These are phyloP conservation scores for Forsythia suspensa DNA, from an alignment of 257 asterid species.

Conservation along the genomic window DNA sequence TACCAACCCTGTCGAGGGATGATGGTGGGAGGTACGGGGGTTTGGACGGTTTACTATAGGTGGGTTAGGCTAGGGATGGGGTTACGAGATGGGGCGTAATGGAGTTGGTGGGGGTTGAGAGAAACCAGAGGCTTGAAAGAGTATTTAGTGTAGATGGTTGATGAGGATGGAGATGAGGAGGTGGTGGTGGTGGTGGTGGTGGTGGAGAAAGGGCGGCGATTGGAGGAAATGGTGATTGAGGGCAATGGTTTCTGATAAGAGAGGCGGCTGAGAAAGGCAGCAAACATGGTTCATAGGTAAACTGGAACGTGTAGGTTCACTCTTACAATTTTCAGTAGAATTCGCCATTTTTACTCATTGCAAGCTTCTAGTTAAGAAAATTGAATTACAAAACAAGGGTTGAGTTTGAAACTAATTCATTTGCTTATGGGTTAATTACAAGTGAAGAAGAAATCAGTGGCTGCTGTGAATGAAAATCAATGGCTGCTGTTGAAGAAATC, in stretches of 20 bases:
- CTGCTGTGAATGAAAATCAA: too few relatives aligned
- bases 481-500: too few relatives aligned
- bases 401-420: too few relatives aligned
- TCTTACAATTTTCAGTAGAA: too few relatives aligned
- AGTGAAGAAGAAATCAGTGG: too few relatives aligned
- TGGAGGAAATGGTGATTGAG: slow-evolving; percentile 10
- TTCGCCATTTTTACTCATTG: too few relatives aligned
- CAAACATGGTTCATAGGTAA: not conserved
- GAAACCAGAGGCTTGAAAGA: slow-evolving; percentile 67
- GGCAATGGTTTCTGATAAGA: slow-evolving; percentile 42
- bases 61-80: slow-evolving; percentile 14
- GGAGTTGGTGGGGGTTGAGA: slow-evolving; percentile 45
- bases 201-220: slow-evolving; percentile 43
- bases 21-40: slow-evolving; percentile 87
- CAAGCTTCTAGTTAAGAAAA: too few relatives aligned
- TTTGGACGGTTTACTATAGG: slow-evolving; percentile 36
- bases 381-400: too few relatives aligned
- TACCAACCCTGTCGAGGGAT: slow-evolving; percentile 52
- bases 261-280: slow-evolving; percentile 30
- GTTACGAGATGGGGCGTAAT: slow-evolving; percentile 26
- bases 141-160: slow-evolving; percentile 64
- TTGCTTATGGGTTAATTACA: too few relatives aligned
- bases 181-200: not conserved
- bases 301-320: too few relatives aligned
- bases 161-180: slow-evolving; percentile 24